These are phyloP conservation scores for Eutrema yunnanense DNA, from an alignment of 345 rosid species.

Conservation along the genomic window DNA sequence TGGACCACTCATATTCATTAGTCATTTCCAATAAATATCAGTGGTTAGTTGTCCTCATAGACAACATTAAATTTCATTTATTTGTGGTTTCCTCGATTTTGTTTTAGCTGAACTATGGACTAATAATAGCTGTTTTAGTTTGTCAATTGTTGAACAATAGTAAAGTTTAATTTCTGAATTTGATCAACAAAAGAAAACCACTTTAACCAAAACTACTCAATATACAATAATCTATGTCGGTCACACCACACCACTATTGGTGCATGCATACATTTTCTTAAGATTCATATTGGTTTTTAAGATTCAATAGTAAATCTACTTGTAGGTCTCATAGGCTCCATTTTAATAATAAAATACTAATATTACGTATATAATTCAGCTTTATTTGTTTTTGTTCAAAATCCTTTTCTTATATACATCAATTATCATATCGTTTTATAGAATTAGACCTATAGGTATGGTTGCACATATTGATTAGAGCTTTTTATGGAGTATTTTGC, in stretches of 20 bases:
- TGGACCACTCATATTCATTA: slow-evolving; percentile 31
- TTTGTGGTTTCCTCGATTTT: not conserved
- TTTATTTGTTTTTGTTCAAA: not conserved
- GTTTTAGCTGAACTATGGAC: slow-evolving; percentile 4
- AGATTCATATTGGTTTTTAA: not conserved
- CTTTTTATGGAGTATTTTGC: not conserved
- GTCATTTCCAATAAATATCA: slow-evolving; percentile 27
- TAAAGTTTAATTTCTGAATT: not conserved
- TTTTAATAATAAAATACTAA: not conserved
- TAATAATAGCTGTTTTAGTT: slow-evolving; percentile 12
- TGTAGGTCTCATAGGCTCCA: not conserved
- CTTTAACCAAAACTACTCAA: slow-evolving; percentile 3
- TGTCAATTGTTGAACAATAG: slow-evolving; percentile 12
- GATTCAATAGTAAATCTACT: not conserved
- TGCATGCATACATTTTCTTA: not conserved
- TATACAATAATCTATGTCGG: not conserved
- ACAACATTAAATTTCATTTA: slow-evolving; percentile 17
- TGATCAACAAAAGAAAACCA: slow-evolving; percentile 3
- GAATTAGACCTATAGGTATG: not conserved
- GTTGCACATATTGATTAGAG: slow-evolving; percentile 21
- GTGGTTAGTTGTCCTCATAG: slow-evolving; percentile 14
- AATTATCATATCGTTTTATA: not conserved
- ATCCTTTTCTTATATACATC: not conserved
- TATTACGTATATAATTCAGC: not conserved
- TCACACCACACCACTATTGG: not conserved